Evolutionary conservation across 176 grass and related monocot species (phyloP), one percentile per base, ranked within the genome.

Genomic region (Oryza longistaminata): DNA sequence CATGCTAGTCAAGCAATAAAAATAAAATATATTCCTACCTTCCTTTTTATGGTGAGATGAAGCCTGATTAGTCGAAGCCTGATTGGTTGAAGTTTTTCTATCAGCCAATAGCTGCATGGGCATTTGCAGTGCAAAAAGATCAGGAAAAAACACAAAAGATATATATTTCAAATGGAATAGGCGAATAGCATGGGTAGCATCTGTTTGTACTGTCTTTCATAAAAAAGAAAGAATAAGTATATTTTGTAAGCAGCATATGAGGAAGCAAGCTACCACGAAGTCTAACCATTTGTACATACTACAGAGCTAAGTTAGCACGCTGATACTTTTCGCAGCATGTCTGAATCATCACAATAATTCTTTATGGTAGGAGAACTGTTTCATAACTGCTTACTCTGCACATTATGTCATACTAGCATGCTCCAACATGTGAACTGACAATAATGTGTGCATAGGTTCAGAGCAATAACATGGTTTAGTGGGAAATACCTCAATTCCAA

Each of bases 401-500:
- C 34, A 77, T 53, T 52, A 90, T 66, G 43, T 7, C 64, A 80
- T 39, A 65, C 27, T 65, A 14, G 37, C 74, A 82, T 75, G 48
- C 39, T 34, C 42, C 71, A 22, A 22, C 35, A 48, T 68, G 49
- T 75, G 69, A 85, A 77, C 21, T 79, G 37, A 45, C 64, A 66
- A 66, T 37, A 58, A 66, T 37, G 34, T 70, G 27, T 1, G 13
- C 25, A 83, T 50, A 78, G n/a, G 45, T 48, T 40, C 81, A 79
- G 53, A 72, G 25, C 2, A 70, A 76, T 81, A 81, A 53, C 29
- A 74, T 78, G 84, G 68, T 73, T 79, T 76, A 74, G 73, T 22
- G 16, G 33, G 55, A 78, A 49, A 82, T 90, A 92, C 96, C 96
- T 98, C 93, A 24, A 98, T 78, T 37, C 96, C 96, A 55, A 86